phyloP scores from a whole-genome alignment of 768 basidiomycete species.

The Serendipita sp. region DNA sequence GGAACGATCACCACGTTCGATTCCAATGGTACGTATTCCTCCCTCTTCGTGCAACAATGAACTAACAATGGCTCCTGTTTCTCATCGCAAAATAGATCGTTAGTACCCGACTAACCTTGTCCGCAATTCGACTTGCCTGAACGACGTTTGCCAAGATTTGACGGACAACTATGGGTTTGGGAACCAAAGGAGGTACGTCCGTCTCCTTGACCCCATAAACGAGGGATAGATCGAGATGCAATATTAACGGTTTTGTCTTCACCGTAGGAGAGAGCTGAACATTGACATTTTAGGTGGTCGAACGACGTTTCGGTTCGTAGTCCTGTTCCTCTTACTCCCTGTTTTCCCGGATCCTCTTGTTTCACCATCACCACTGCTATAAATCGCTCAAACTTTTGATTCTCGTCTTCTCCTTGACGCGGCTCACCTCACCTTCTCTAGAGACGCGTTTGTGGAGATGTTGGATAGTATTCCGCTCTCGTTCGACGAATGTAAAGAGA shows the following conservation, averaged over 20 bases:
- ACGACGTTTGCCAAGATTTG: conserved; percentile 35
- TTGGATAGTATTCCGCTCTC: conserved; percentile 58
- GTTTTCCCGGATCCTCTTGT: not conserved
- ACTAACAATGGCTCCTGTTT: not conserved
- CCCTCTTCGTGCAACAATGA: not conserved
- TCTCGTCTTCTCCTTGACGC: conserved; percentile 1
- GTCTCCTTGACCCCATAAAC: conserved; percentile 7
- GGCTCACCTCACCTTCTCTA: conserved; percentile 17
- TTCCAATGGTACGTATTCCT: conserved; percentile 41
- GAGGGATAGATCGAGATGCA: conserved; percentile 19
- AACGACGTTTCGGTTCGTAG: conserved; percentile 47
- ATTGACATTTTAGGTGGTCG: conserved; percentile 50
- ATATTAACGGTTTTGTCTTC: conserved; percentile 10
- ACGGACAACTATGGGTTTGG: conserved; percentile 88
- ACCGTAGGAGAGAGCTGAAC: conserved; percentile 42
- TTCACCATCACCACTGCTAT: no score
- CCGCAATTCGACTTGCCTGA: not conserved
- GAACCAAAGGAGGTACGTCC: conserved; percentile 26
- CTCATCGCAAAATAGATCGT: not conserved
- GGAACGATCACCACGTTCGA: conserved; percentile 81
- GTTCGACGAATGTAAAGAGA: conserved; percentile 73
- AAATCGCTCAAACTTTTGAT: no score
- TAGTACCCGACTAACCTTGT: not conserved
- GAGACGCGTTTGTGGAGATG: conserved; percentile 83
- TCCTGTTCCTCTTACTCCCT: not conserved